Percentiles rank a stretch among this genome's conserved stretches.
Evolutionary conservation across 2,329 filamentous ascomycete genomes (phyloP).

Genomic region (Diaporthe aspalathi): DNA sequence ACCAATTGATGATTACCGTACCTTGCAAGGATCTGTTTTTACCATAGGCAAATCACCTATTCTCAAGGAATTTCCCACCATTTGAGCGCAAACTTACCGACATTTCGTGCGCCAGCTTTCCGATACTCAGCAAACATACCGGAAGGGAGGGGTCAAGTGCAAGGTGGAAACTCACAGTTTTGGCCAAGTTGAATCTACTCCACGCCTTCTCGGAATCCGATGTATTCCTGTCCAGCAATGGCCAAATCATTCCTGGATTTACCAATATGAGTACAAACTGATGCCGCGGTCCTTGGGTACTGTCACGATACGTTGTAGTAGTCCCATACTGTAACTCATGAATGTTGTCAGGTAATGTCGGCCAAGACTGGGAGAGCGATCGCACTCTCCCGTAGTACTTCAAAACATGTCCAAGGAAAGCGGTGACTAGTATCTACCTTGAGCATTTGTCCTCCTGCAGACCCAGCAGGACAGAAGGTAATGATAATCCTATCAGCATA

Average conservation of each 20-base stretch:
- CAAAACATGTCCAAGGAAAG: too few species aligned
- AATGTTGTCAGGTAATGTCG: background rate
- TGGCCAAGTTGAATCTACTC: background rate
- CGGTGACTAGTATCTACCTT: background rate
- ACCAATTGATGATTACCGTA: background rate
- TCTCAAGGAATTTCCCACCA: rapidly evolving
- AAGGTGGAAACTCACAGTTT: background rate
- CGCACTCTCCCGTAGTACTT: too few species aligned
- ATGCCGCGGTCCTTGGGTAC: too few species aligned
- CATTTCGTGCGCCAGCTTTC: slow-evolving; percentile 5
- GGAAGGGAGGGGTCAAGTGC: too few species aligned
- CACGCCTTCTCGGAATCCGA: background rate
- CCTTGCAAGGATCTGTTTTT: background rate
- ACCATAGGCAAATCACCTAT: background rate
- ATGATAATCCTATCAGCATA: background rate
- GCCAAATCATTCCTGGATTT: background rate
- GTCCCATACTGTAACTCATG: background rate
- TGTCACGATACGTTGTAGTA: background rate
- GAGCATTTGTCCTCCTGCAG: rapidly evolving
- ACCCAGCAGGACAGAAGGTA: background rate
- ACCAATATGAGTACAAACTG: background rate
- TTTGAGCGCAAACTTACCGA: background rate
- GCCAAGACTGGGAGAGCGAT: too few species aligned
- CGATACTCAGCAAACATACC: background rate
- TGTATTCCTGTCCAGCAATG: background rate